Evolutionary conservation across 2,329 filamentous ascomycete genomes (phyloP).

Genomic region (Waltergamsia citrina): DNA sequence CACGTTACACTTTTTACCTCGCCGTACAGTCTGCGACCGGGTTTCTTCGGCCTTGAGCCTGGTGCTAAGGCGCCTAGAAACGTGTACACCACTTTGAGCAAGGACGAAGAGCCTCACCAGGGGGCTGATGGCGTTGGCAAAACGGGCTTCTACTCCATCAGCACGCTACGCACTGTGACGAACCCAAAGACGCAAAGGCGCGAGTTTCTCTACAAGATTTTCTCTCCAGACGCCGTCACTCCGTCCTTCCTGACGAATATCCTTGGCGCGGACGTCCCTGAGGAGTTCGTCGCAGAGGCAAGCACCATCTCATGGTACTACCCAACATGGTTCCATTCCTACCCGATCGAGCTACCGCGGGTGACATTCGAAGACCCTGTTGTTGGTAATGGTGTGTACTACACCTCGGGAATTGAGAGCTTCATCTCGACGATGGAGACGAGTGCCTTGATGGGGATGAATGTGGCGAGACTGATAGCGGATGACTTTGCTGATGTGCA

Average conservation of each 20-base stretch:
- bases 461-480: conserved; percentile 63
- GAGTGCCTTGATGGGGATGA: conserved; percentile 82
- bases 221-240: conserved; percentile 46
- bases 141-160: conserved; percentile 79
- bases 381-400: conserved; percentile 58
- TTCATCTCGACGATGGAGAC: conserved; percentile 99
- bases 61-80: conserved; percentile 56
- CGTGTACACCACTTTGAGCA: conserved; percentile 73
- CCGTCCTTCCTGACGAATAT: conserved; percentile 42
- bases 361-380: conserved; percentile 78
- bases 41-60: conserved; percentile 59
- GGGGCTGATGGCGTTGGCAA: conserved; percentile 55
- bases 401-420: conserved; percentile 71
- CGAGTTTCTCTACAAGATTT: conserved; percentile 58
- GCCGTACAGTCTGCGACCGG: conserved; percentile 58
- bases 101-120: conserved; percentile 39
- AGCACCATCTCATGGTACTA: conserved; percentile 63
- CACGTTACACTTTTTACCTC: conserved; percentile 88
- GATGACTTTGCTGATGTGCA: conserved; percentile 38
- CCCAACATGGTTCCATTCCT: conserved; percentile 71
- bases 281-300: conserved; percentile 14
- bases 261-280: conserved; percentile 36
- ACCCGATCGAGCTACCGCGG: conserved; percentile 76
- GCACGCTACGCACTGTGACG: conserved; percentile 53
- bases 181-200: conserved; percentile 46